Percentiles rank a stretch among this genome's conserved stretches.
phyloP scores from a whole-genome alignment of 2,329 filamentous ascomycete genomes.

The Sarocladium kiliense region DNA sequence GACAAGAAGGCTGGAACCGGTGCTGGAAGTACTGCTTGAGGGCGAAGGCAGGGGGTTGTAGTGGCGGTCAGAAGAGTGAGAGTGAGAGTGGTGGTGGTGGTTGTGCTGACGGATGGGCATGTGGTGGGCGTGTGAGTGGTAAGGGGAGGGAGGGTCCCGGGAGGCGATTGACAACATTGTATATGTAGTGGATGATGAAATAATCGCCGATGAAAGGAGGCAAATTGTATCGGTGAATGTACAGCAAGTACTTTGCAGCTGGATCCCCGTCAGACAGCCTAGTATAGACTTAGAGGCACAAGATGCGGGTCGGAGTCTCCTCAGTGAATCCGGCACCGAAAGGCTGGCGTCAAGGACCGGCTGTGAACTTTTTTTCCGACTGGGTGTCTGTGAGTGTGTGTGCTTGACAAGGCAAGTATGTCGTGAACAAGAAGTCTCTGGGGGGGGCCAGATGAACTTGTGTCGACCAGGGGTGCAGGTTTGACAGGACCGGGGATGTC shows the following conservation, averaged over 20 bases:
- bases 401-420: not conserved
- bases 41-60: not conserved
- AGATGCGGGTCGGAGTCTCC: not conserved
- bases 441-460: not conserved
- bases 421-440: not conserved
- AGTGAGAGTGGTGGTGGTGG: not conserved
- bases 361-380: not conserved
- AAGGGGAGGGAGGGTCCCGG: slow-evolving; percentile 3
- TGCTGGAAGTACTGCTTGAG: slow-evolving; percentile 1
- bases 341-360: slow-evolving; percentile 1
- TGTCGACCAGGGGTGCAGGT: not conserved
- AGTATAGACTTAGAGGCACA: slow-evolving; percentile 1
- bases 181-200: not conserved
- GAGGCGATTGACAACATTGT: slow-evolving; percentile 9
- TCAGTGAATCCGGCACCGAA: not conserved
- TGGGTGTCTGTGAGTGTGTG: no score
- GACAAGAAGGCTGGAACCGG: not conserved
- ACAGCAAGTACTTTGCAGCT: not conserved
- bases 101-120: slow-evolving; percentile 5
- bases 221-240: not conserved
- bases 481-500: slow-evolving; percentile 1
- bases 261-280: not conserved
- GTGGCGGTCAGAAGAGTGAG: not conserved
- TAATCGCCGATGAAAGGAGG: not conserved
- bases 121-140: not conserved